A percentile compares a stretch with the other conserved stretches of the same genome.
These are phyloP conservation scores for Capsicum chinense DNA, from an alignment of 257 asterid genomes.

Conservation along the genomic window DNA sequence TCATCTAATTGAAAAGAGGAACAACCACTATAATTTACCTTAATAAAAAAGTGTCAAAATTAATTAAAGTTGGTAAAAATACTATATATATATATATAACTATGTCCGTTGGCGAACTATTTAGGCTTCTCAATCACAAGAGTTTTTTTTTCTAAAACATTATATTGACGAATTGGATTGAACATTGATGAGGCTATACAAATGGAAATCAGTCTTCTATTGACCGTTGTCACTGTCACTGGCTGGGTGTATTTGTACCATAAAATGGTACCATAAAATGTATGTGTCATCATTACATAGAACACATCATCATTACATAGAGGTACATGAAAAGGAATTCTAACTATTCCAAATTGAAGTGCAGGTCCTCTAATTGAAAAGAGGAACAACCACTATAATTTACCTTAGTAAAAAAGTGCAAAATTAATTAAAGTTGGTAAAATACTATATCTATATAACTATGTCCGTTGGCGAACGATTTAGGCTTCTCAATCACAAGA, in stretches of 20 bases:
- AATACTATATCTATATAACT: neutral
- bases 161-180: neutral
- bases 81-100: neutral
- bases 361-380: neutral
- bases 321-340: neutral
- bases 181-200: slow-evolving; percentile 21
- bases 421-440: neutral
- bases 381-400: neutral
- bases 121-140: neutral
- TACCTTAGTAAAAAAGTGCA: neutral
- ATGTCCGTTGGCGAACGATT: neutral
- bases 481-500: neutral
- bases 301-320: neutral
- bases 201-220: slow-evolving; percentile 27
- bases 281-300: no score
- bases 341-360: neutral
- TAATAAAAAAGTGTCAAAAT: neutral
- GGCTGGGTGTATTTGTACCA: no score
- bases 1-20: neutral
- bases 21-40: neutral
- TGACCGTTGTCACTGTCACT: neutral
- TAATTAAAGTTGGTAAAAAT: slow-evolving; percentile 1
- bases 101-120: neutral
- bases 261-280: neutral
- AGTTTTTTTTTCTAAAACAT: neutral